Percentiles rank a stretch among this genome's conserved stretches.
Conservation (phyloP, 2,329 filamentous ascomycete genomes). For the Cladophialophora chaetospira region DNA sequence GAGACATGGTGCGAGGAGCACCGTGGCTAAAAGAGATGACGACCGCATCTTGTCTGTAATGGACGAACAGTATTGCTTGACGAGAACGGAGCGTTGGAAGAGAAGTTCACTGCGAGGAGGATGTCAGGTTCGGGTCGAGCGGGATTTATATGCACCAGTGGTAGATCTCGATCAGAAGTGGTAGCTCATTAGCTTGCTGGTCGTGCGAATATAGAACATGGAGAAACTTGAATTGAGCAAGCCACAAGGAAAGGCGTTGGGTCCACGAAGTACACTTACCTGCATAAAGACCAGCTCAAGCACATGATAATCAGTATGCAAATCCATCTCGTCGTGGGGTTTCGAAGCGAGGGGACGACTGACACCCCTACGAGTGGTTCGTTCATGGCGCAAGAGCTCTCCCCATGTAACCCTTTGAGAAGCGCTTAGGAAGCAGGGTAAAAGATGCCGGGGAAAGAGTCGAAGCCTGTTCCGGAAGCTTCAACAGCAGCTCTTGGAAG, state of each 20-base stretch:
- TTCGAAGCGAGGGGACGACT: neutral
- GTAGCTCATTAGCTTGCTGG: neutral
- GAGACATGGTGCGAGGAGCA: slow-evolving; percentile 20
- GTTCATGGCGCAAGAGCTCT: neutral
- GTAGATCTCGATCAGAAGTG: neutral
- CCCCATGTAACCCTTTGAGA: neutral
- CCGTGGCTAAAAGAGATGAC: slow-evolving; percentile 10
- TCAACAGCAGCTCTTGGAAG: neutral
- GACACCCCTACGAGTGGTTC: neutral
- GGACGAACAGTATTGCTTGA: neutral
- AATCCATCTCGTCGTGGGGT: neutral
- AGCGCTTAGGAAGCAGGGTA: neutral
- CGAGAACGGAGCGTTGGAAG: neutral
- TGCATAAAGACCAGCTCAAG: neutral
- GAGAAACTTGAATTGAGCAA: neutral
- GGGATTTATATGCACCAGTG: neutral
- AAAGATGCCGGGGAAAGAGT: neutral
- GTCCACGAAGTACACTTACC: neutral
- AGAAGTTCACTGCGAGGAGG: slow-evolving; percentile 6
- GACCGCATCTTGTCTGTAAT: slow-evolving; percentile 18
- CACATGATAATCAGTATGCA: neutral
- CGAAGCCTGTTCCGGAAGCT: neutral
- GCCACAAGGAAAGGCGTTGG: neutral
- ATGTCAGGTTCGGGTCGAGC: neutral
- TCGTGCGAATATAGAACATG: neutral